Conservation (phyloP, 208 protist species). For the Leishmania aethiopica region DNA sequence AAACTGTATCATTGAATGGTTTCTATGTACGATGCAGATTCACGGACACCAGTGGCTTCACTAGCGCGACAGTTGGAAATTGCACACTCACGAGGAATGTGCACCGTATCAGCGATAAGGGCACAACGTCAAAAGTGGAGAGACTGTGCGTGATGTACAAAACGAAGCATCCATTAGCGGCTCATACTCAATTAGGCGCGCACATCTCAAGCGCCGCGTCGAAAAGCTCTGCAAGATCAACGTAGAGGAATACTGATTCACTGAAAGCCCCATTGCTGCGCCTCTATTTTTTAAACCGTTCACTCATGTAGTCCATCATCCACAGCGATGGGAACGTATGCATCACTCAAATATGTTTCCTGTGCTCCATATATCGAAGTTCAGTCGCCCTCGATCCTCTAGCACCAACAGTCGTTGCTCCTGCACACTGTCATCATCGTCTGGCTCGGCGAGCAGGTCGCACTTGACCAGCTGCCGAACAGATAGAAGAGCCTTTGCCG, state of each 20-base stretch:
- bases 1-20: neutral
- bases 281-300: neutral
- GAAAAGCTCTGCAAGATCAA: neutral
- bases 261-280: neutral
- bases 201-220: neutral
- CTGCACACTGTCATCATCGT: conserved; percentile 76
- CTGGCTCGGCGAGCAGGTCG: conserved; percentile 52
- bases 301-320: neutral
- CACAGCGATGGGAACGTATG: neutral
- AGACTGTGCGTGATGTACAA: neutral
- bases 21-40: neutral
- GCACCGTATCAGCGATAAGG: conserved; percentile 1
- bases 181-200: neutral
- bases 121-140: neutral
- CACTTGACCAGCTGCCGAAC: conserved; percentile 46
- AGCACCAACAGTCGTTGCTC: conserved; percentile 69
- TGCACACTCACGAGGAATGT: neutral
- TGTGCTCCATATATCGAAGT: conserved; percentile 82
- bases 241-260: neutral
- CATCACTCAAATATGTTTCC: conserved; percentile 51
- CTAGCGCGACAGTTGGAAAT: neutral
- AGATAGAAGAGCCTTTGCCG: conserved; percentile 50
- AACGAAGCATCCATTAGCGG: neutral
- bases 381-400: conserved; percentile 53
- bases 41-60: neutral